These are phyloP conservation scores for Coniella lustricola DNA, from an alignment of 2,329 filamentous ascomycete species.

Conservation along the genomic window DNA sequence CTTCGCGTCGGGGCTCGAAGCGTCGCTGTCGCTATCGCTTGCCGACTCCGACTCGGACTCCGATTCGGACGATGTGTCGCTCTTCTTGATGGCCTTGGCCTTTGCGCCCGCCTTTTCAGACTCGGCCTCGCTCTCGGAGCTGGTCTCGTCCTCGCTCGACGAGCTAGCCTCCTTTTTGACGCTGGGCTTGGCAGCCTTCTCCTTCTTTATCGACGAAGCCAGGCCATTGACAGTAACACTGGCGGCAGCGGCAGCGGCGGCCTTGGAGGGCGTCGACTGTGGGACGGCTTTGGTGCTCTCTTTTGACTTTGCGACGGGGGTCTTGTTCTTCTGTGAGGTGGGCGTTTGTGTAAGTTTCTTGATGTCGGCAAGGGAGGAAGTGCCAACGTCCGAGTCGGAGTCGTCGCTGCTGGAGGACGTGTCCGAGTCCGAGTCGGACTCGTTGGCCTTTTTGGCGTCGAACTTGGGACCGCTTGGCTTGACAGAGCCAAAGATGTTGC, in stretches of 20 bases:
- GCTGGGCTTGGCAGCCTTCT: slow-evolving; percentile 2
- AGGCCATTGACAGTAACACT: slow-evolving; percentile 14
- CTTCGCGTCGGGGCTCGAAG: slow-evolving; percentile 2
- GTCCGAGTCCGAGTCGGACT: slow-evolving; percentile 9
- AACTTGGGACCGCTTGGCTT: slow-evolving; percentile 21
- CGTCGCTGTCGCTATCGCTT: neutral
- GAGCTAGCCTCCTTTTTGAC: slow-evolving; percentile 18
- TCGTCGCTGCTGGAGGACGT: slow-evolving; percentile 24
- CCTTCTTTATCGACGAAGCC: slow-evolving; percentile 6
- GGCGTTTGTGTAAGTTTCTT: slow-evolving; percentile 25
- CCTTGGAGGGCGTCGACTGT: neutral
- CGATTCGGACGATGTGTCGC: neutral
- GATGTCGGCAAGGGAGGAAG: slow-evolving; percentile 24
- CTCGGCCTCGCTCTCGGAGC: slow-evolving; percentile 9
- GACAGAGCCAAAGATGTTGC: slow-evolving; percentile 2
- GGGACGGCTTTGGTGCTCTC: neutral
- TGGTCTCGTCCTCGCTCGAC: slow-evolving; percentile 3
- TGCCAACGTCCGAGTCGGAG: slow-evolving; percentile 29
- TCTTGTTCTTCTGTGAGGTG: slow-evolving; percentile 7
- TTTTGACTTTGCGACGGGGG: neutral
- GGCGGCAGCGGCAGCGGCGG: slow-evolving; percentile 12
- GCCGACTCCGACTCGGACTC: slow-evolving; percentile 12
- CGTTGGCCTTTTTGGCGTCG: slow-evolving; percentile 29
- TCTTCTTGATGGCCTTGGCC: slow-evolving; percentile 14
- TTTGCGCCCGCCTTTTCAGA: slow-evolving; percentile 14